Evolutionary conservation across 2,329 filamentous ascomycete genomes (phyloP).

Genomic region (Diaporthe velutina): DNA sequence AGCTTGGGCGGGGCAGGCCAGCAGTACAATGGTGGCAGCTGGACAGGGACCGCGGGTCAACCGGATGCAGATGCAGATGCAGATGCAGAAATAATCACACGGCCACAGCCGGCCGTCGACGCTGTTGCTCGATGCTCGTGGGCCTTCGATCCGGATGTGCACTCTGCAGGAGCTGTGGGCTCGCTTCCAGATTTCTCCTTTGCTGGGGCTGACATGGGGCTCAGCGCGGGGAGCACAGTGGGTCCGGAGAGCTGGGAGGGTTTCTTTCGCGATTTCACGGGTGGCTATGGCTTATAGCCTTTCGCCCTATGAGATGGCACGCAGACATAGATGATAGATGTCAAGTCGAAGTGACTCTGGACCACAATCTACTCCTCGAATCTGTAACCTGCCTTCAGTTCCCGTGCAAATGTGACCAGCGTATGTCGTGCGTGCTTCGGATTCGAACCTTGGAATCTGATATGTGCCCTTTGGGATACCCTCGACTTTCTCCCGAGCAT

Average conservation of each 20-base stretch:
- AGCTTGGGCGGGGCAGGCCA: background rate
- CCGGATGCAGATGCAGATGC: no score
- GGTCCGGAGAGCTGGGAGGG: background rate
- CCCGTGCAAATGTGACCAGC: no score
- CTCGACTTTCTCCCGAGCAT: no score
- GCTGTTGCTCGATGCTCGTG: background rate
- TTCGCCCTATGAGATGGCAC: no score
- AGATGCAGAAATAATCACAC: no score
- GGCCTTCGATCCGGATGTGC: background rate
- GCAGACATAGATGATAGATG: no score
- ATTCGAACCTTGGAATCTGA: no score
- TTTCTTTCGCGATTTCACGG: background rate
- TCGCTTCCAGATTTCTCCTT: background rate
- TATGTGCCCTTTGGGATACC: no score
- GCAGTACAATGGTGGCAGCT: background rate
- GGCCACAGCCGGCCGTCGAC: background rate
- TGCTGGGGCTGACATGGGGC: background rate
- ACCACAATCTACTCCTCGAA: no score
- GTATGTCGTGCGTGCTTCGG: no score
- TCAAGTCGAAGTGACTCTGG: background rate
- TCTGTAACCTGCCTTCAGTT: no score
- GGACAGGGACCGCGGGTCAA: background rate
- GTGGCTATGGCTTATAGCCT: background rate
- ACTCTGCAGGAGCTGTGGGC: background rate
- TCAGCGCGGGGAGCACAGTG: background rate